phyloP scores from a whole-genome alignment of 169 alveolate species.

The Eimeria necatrix region DNA sequence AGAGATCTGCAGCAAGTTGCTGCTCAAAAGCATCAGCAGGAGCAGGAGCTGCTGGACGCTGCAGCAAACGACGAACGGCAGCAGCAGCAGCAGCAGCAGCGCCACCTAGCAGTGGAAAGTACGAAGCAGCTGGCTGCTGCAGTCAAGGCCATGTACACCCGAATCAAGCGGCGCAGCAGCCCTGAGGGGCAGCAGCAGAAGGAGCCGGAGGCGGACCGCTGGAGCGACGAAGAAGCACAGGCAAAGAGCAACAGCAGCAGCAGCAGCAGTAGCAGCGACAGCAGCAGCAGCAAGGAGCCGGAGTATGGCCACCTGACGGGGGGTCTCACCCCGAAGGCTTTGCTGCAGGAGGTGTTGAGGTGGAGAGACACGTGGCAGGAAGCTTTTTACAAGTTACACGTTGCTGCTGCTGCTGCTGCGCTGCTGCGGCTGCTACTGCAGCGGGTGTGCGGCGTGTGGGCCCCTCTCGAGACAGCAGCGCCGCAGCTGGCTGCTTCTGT shows the following conservation, averaged over 20 bases:
- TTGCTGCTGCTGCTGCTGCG: constrained; percentile 36
- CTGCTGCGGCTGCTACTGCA: constrained; percentile 34
- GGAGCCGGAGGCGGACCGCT: background rate
- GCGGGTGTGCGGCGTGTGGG: background rate
- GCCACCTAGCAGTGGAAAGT: background rate
- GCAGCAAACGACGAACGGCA: constrained; percentile 17
- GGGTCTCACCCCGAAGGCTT: background rate
- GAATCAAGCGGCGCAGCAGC: background rate
- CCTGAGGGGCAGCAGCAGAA: background rate
- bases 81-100: background rate
- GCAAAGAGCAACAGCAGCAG: background rate
- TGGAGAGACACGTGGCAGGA: background rate
- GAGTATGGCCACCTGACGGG: background rate
- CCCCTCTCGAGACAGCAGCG: constrained; percentile 36
- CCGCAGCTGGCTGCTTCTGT: constrained; percentile 14
- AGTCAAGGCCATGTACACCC: background rate
- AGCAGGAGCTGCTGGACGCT: constrained; percentile 26
- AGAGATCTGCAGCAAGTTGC: constrained; percentile 30
- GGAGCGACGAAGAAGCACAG: background rate
- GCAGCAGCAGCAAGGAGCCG: background rate
- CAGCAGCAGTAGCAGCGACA: background rate
- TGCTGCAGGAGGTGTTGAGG: constrained; percentile 1
- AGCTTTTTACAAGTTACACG: background rate
- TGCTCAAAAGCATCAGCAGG: constrained; percentile 59
- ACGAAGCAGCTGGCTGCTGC: background rate